Conservation (phyloP, 352 stramenopile species). For the Discostella stelligera region DNA sequence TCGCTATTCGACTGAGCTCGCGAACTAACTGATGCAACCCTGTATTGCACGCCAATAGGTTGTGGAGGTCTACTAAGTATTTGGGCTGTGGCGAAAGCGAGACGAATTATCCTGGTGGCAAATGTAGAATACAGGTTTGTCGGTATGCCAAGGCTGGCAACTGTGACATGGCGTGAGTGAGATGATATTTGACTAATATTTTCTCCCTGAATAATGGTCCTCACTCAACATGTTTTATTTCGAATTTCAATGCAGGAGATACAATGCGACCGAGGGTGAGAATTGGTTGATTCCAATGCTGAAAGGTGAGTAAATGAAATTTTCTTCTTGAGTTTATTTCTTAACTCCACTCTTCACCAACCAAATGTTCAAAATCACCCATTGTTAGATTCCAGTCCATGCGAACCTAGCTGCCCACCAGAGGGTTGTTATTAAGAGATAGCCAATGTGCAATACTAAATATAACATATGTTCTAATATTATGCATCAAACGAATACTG, state of each 20-base stretch:
- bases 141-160: conserved; percentile 44
- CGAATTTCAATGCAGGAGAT: not conserved
- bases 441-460: not conserved
- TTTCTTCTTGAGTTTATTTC: not conserved
- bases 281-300: conserved; percentile 54
- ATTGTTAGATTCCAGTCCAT: conserved; percentile 19
- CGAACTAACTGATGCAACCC: not conserved
- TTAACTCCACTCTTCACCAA: not conserved
- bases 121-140: conserved; percentile 55
- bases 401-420: conserved; percentile 40
- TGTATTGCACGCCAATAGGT: not conserved
- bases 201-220: not conserved
- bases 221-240: not conserved
- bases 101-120: conserved; percentile 31
- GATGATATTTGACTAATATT: not conserved
- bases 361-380: no score
- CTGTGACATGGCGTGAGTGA: conserved; percentile 45
- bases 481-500: no score
- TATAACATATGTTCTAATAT: not conserved
- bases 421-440: conserved; percentile 41
- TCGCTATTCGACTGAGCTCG: no score
- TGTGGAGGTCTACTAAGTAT: conserved; percentile 47
- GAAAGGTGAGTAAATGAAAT: conserved; percentile 15
- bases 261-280: conserved; percentile 36
- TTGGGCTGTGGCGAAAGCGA: conserved; percentile 32